Evolutionary conservation across 31 red algal genomes (phyloP).

Genomic region (Odonthalia washingtoniensis): DNA sequence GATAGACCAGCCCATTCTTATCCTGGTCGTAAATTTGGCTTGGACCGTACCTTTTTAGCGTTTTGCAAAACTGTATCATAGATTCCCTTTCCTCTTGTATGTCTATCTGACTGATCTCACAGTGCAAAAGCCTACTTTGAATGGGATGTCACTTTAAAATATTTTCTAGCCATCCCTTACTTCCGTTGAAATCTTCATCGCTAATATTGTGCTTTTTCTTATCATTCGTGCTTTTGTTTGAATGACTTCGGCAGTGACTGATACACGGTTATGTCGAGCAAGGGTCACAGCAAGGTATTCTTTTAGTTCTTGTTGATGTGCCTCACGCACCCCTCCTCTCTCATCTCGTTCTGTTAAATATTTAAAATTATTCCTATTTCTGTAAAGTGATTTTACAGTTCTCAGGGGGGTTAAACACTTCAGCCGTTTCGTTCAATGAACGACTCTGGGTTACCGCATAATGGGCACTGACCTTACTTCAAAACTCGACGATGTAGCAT

Average conservation of each 20-base stretch:
- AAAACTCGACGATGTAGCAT: not conserved
- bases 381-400: not conserved
- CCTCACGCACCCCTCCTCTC: not conserved
- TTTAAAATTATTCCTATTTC: not conserved
- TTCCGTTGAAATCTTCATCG: constrained; percentile 13
- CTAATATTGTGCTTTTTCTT: constrained; percentile 14
- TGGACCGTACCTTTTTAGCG: constrained; percentile 6
- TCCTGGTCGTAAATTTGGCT: constrained; percentile 38
- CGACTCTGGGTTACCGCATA: not conserved
- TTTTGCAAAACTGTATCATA: constrained; percentile 11
- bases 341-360: not conserved
- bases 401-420: constrained; percentile 7
- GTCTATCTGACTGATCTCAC: constrained; percentile 9
- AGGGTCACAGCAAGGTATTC: not conserved
- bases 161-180: constrained; percentile 15
- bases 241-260: constrained; percentile 13
- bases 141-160: not conserved
- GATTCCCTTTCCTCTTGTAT: not conserved
- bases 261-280: constrained; percentile 1
- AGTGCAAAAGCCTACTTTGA: not conserved
- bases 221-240: constrained; percentile 21
- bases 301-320: constrained; percentile 15
- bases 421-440: not conserved
- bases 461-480: not conserved
- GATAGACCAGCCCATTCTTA: constrained; percentile 45